Evolutionary conservation across 2,329 filamentous ascomycete species (phyloP).

Genomic region (Boeremia exigua): DNA sequence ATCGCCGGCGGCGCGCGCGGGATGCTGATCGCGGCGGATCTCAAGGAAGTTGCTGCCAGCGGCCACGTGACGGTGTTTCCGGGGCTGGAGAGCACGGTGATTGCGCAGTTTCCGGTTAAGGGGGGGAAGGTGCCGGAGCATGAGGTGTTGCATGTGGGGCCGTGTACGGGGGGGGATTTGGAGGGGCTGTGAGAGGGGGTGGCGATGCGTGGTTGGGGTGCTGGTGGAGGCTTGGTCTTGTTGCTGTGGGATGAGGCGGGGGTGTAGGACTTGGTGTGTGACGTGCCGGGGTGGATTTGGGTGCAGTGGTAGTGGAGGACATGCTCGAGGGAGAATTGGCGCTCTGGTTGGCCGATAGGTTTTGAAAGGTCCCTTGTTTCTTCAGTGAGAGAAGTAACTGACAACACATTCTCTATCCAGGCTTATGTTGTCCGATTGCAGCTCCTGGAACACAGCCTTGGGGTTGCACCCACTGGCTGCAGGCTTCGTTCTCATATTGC

Average conservation of each 20-base stretch:
- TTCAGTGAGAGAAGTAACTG: neutral
- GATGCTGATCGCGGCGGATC: neutral
- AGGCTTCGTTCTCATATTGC: neutral
- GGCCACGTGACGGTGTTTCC: neutral
- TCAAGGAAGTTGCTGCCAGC: neutral
- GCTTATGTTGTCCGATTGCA: conserved; percentile 28
- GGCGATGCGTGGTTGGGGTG: no score
- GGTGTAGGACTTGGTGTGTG: no score
- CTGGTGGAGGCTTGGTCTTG: no score
- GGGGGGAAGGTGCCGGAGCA: neutral
- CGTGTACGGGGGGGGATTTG: neutral
- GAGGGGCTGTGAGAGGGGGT: neutral
- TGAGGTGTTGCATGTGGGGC: neutral
- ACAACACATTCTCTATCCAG: conserved; percentile 18
- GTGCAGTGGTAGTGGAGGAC: no score
- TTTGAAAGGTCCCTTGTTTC: no score
- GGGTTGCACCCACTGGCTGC: no score
- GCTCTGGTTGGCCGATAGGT: no score
- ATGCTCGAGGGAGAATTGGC: no score
- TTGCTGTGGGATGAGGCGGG: no score
- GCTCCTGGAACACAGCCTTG: conserved; percentile 26
- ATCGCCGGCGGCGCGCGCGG: neutral
- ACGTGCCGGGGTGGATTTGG: no score
- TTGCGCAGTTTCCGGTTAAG: neutral
- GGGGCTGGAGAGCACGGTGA: neutral